Evolutionary conservation across 2,329 filamentous ascomycete genomes (phyloP).

Genomic region (Cercospora beticola): DNA sequence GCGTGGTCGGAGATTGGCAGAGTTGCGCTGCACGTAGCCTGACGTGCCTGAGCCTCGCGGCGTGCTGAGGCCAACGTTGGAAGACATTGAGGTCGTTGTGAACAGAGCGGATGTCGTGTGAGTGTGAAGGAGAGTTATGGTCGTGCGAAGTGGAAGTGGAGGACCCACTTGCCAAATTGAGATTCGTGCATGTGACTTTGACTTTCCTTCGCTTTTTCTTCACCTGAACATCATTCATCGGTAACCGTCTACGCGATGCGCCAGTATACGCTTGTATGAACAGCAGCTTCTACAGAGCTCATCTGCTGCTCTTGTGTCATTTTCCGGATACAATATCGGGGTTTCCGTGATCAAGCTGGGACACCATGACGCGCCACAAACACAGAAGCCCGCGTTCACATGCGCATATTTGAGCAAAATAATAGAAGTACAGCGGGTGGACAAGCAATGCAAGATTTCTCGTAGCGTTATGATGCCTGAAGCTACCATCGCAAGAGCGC

Average conservation of each 20-base stretch:
- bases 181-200: not conserved
- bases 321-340: too few species aligned
- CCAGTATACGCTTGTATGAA: not conserved
- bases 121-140: not conserved
- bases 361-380: too few species aligned
- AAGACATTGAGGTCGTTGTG: constrained; percentile 65
- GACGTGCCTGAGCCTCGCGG: constrained; percentile 94
- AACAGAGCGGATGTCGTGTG: not conserved
- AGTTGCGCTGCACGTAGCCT: constrained; percentile 95
- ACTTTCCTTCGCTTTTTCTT: not conserved
- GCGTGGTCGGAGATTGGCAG: constrained; percentile 81
- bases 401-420: too few species aligned
- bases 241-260: not conserved
- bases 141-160: not conserved
- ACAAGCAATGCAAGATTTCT: too few species aligned
- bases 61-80: constrained; percentile 93
- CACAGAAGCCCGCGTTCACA: too few species aligned
- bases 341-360: too few species aligned
- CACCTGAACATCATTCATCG: not conserved
- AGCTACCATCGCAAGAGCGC: too few species aligned
- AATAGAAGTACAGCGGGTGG: too few species aligned
- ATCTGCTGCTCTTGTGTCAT: not conserved
- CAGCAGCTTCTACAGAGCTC: too few species aligned
- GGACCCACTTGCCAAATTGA: not conserved
- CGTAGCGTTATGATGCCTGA: too few species aligned